Evolutionary conservation across 1,284 basidiomycete genomes (phyloP).

Genomic region (Coniferiporia weirii): DNA sequence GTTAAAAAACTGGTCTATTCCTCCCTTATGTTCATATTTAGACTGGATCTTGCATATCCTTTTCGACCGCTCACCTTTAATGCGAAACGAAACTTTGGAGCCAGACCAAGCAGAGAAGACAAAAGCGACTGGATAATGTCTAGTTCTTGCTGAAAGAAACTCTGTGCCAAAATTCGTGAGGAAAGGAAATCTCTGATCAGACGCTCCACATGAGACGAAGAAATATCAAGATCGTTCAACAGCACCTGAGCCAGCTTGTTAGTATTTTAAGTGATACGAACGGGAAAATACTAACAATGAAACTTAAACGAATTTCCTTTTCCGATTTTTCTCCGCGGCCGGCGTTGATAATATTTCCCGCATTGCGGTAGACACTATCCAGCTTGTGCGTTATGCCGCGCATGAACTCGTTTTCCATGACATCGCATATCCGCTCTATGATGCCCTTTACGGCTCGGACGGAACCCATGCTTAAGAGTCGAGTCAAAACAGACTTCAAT

Average conservation of each 20-base stretch:
- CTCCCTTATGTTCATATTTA: conserved; percentile 44
- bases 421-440: conserved; percentile 58
- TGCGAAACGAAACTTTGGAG: conserved; percentile 62
- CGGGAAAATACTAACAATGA: conserved; percentile 59
- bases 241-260: conserved; percentile 50
- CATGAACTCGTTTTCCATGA: conserved; percentile 78
- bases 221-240: conserved; percentile 86
- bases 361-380: conserved; percentile 76
- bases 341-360: conserved; percentile 38
- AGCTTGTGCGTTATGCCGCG: conserved; percentile 76
- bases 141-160: conserved; percentile 64
- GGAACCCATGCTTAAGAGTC: conserved; percentile 73
- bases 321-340: conserved; percentile 69
- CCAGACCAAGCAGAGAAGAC: conserved; percentile 45
- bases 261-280: not conserved
- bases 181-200: conserved; percentile 66
- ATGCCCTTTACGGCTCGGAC: conserved; percentile 52
- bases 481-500: conserved; percentile 74
- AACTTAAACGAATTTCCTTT: conserved; percentile 68
- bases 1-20: conserved; percentile 92
- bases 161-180: conserved; percentile 55
- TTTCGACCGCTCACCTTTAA: conserved; percentile 48
- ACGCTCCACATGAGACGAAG: conserved; percentile 80
- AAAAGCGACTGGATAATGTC: conserved; percentile 42
- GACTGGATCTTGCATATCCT: conserved; percentile 16